Evolutionary conservation across 192 early-diverging fungal species (phyloP).

Genomic region (Tieghemiomyces parasiticus): DNA sequence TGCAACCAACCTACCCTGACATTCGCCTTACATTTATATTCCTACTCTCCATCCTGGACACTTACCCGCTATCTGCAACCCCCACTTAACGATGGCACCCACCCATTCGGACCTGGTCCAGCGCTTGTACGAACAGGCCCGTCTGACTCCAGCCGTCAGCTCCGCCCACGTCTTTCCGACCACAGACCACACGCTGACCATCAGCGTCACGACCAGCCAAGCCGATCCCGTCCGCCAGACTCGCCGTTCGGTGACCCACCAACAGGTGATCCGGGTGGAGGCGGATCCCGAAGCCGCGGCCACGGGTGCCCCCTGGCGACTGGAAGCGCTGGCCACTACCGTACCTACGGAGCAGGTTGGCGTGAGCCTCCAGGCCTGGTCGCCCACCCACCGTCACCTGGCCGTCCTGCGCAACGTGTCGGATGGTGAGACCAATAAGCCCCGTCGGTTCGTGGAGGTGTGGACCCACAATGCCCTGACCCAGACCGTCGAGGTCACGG

Average conservation of each 20-base stretch:
- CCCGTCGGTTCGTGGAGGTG: conserved; percentile 39
- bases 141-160: neutral
- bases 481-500: conserved; percentile 45
- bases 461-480: conserved; percentile 34
- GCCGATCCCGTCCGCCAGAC: neutral
- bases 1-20: too few species aligned
- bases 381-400: neutral
- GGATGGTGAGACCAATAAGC: neutral
- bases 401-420: neutral
- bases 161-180: neutral
- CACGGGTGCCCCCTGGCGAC: too few species aligned
- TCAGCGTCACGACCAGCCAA: neutral
- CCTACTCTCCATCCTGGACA: too few species aligned
- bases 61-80: too few species aligned
- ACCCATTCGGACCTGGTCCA: neutral
- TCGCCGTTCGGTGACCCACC: neutral
- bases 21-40: too few species aligned
- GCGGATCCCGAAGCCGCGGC: neutral
- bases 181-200: neutral
- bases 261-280: neutral
- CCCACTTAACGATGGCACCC: neutral
- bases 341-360: neutral
- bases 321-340: neutral
- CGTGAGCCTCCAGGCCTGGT: neutral
- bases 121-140: neutral